These are phyloP conservation scores for Blastobotrys malaysiensis DNA, from an alignment of 1,139 yeast genomes.

Conservation along the genomic window DNA sequence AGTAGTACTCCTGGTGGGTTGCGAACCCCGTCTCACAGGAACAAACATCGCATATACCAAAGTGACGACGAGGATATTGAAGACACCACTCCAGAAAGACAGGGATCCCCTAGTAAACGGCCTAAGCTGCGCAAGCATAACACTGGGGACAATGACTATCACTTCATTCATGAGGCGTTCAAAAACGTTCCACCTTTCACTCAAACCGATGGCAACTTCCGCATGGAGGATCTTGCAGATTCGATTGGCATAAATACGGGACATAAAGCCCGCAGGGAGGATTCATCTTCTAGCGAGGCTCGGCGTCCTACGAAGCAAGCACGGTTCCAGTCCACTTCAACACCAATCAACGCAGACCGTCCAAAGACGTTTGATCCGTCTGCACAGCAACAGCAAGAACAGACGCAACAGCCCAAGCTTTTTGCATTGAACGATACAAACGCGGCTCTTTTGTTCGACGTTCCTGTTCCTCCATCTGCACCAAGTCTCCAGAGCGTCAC, in stretches of 20 bases:
- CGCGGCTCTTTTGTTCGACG: conserved; percentile 2
- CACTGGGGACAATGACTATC: background rate
- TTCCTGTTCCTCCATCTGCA: conserved; percentile 6
- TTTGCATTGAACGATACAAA: conserved; percentile 4
- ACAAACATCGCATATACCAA: background rate
- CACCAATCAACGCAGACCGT: conserved; percentile 10
- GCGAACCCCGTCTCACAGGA: background rate
- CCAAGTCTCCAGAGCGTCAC: conserved; percentile 4
- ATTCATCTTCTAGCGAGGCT: background rate
- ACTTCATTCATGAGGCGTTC: conserved; percentile 14
- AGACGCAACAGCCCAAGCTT: background rate
- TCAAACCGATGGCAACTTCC: conserved; percentile 37
- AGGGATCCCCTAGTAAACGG: background rate
- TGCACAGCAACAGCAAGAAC: background rate
- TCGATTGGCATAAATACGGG: conserved; percentile 14
- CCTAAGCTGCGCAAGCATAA: background rate
- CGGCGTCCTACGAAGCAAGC: background rate
- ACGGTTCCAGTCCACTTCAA: conserved; percentile 9
- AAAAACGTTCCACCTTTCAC: conserved; percentile 38
- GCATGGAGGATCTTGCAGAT: conserved; percentile 30
- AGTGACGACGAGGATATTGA: background rate
- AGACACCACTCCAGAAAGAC: background rate
- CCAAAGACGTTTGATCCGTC: conserved; percentile 9
- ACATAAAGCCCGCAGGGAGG: background rate
- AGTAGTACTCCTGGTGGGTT: background rate